A percentile compares a stretch with the other conserved stretches of the same genome.
Conservation (phyloP, 306 rosid genomes). For the Gleditsia sinensis region DNA sequence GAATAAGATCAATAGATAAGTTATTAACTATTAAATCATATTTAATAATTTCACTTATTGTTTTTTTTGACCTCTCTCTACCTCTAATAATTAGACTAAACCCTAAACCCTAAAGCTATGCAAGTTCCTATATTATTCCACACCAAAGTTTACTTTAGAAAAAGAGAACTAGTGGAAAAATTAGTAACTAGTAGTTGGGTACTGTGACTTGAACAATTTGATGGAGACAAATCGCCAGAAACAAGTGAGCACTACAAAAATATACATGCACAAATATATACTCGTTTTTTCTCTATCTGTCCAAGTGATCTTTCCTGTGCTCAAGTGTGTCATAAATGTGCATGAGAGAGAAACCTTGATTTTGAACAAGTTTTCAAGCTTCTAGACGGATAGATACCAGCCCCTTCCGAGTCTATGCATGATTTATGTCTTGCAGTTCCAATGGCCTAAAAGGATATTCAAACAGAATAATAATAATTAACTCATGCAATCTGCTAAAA, state of each 20-base stretch:
- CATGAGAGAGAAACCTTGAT: slow-evolving; percentile 40
- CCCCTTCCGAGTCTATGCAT: slow-evolving; percentile 47
- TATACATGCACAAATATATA: background rate
- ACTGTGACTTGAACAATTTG: background rate
- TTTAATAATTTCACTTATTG: too few species aligned
- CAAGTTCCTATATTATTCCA: slow-evolving; percentile 14
- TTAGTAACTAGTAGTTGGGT: background rate
- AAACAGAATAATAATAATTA: background rate
- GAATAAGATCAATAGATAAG: too few species aligned
- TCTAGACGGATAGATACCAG: slow-evolving; percentile 40
- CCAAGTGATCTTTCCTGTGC: background rate
- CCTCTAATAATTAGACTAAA: too few species aligned
- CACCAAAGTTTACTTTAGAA: background rate
- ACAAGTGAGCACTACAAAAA: background rate
- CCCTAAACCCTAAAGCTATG: slow-evolving; percentile 6
- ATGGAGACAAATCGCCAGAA: background rate
- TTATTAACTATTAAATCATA: too few species aligned
- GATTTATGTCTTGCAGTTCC: slow-evolving; percentile 41
- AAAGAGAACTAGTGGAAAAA: background rate
- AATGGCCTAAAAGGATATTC: slow-evolving; percentile 42
- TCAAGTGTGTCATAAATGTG: background rate
- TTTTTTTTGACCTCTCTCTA: too few species aligned
- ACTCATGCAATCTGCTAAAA: background rate
- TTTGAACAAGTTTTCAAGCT: slow-evolving; percentile 40
- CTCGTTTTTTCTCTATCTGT: background rate